These are phyloP conservation scores for Microglena sp. DNA, from an alignment of 139 green algal species.

Conservation along the genomic window DNA sequence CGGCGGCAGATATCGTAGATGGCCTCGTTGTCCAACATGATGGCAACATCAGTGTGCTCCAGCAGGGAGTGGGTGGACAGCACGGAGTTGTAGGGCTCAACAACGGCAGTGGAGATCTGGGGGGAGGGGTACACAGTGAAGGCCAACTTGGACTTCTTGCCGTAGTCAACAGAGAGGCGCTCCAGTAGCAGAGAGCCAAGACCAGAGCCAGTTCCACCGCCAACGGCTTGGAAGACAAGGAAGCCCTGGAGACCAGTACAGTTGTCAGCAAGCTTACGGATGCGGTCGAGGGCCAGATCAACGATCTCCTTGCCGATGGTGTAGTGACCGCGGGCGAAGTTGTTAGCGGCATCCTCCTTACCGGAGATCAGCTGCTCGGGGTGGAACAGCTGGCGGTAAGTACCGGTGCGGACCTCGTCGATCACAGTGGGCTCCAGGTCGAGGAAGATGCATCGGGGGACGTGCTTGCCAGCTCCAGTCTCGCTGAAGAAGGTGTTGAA, in stretches of 20 bases:
- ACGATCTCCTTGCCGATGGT: constrained; percentile 96
- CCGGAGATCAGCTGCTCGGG: constrained; percentile 95
- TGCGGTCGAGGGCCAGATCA: constrained; percentile 85
- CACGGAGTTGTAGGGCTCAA: constrained; percentile 96
- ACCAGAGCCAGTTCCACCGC: constrained; percentile 88
- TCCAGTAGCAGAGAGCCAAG: constrained; percentile 94
- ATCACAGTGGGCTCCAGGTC: constrained; percentile 95
- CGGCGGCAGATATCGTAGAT: constrained; percentile 97
- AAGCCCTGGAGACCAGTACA: constrained; percentile 96
- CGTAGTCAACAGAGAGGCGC: constrained; percentile 96
- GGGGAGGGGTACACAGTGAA: constrained; percentile 94
- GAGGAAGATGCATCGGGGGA: constrained; percentile 83
- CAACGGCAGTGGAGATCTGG: constrained; percentile 86
- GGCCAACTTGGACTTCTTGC: constrained; percentile 99
- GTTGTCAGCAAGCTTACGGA: constrained; percentile 80
- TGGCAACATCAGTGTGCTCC: constrained; percentile 94
- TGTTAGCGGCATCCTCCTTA: constrained; percentile 88
- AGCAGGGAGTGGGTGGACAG: constrained; percentile 94
- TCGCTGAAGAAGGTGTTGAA: too few relatives aligned
- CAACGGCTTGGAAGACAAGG: constrained; percentile 94
- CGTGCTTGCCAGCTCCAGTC: too few relatives aligned
- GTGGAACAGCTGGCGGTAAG: constrained; percentile 97
- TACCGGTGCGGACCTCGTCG: constrained; percentile 91
- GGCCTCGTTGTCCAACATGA: constrained; percentile 97
- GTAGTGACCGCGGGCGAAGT: constrained; percentile 87